Conservation (phyloP, 257 asterid species). For the Capsicum pubescens region DNA sequence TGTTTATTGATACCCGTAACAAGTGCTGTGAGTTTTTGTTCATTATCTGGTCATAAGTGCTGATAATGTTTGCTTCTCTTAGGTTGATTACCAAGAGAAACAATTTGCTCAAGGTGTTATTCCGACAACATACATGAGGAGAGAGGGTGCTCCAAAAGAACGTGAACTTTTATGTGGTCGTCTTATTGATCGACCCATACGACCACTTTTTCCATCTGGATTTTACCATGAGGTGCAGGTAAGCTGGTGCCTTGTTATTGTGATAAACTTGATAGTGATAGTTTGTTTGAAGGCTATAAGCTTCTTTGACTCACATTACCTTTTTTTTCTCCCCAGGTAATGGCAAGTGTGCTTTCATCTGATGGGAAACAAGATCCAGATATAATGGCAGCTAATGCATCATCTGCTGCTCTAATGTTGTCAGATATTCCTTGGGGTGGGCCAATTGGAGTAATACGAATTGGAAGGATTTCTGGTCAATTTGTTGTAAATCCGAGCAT, state of each 20-base stretch:
- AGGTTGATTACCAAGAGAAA: constrained; percentile 99
- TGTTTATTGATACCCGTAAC: neutral
- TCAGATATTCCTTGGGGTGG: constrained; percentile 99
- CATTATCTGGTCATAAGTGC: neutral
- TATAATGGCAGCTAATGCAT: constrained; percentile 94
- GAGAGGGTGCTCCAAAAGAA: constrained; percentile 99
- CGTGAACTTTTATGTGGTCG: constrained; percentile 98
- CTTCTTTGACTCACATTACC: neutral
- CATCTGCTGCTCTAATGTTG: constrained; percentile 96
- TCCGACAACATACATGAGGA: constrained; percentile 85
- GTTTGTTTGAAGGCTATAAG: neutral
- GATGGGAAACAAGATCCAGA: constrained; percentile 98
- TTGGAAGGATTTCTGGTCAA: constrained; percentile 87
- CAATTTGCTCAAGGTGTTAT: constrained; percentile 92
- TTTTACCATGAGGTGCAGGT: constrained; percentile 99
- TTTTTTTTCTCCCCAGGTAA: constrained; percentile 51
- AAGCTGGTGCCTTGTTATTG: constrained; percentile 17
- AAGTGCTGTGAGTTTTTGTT: neutral
- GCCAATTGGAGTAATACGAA: constrained; percentile 92
- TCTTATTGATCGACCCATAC: constrained; percentile 87
- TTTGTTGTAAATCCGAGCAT: constrained; percentile 85
- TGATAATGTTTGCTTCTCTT: constrained; percentile 36
- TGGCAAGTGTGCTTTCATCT: constrained; percentile 90
- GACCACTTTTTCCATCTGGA: constrained; percentile 95
- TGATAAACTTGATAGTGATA: neutral